Percentiles rank a stretch among this genome's conserved stretches.
phyloP scores from a whole-genome alignment of 2,329 filamentous ascomycete genomes.

The Phyllosticta capitalensis region DNA sequence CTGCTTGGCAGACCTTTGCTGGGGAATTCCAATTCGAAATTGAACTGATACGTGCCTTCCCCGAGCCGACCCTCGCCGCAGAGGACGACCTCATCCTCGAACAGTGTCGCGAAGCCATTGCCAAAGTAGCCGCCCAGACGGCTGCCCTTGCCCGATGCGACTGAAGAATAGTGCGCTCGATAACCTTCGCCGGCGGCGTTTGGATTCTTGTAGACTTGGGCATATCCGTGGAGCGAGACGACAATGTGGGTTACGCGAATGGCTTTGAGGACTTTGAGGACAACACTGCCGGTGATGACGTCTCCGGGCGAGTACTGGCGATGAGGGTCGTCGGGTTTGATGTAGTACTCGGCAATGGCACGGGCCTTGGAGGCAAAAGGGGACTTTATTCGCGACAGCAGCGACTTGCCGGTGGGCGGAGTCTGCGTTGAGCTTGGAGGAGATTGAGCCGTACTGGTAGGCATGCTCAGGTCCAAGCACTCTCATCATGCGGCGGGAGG shows the following conservation, averaged over 20 bases:
- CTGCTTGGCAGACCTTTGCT: conserved; percentile 70
- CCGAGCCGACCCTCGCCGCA: conserved; percentile 70
- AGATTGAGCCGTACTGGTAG: conserved; percentile 11
- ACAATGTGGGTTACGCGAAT: conserved; percentile 71
- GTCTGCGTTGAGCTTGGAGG: conserved; percentile 5
- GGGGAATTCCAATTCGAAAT: conserved; percentile 64
- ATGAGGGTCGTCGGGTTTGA: conserved; percentile 67
- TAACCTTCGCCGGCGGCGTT: conserved; percentile 50
- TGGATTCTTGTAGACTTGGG: conserved; percentile 65
- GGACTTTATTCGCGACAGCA: conserved; percentile 47
- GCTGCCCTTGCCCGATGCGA: conserved; percentile 46
- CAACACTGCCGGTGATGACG: conserved; percentile 61
- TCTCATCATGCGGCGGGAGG: conserved; percentile 10
- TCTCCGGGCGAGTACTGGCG: conserved; percentile 68
- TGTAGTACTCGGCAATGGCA: conserved; percentile 67
- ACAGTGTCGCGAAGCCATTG: conserved; percentile 70
- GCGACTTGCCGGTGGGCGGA: conserved; percentile 19
- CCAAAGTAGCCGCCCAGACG: conserved; percentile 52
- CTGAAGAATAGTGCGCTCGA: conserved; percentile 37
- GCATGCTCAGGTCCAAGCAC: conserved; percentile 11
- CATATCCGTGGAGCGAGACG: conserved; percentile 67
- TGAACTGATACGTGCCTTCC: conserved; percentile 68
- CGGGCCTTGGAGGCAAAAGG: conserved; percentile 49
- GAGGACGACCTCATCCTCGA: conserved; percentile 71
- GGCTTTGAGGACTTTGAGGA: conserved; percentile 64